Percentiles rank a stretch among this genome's conserved stretches.
Conservation (phyloP, 2,329 filamentous ascomycete genomes). For the Zarea fungicola region DNA sequence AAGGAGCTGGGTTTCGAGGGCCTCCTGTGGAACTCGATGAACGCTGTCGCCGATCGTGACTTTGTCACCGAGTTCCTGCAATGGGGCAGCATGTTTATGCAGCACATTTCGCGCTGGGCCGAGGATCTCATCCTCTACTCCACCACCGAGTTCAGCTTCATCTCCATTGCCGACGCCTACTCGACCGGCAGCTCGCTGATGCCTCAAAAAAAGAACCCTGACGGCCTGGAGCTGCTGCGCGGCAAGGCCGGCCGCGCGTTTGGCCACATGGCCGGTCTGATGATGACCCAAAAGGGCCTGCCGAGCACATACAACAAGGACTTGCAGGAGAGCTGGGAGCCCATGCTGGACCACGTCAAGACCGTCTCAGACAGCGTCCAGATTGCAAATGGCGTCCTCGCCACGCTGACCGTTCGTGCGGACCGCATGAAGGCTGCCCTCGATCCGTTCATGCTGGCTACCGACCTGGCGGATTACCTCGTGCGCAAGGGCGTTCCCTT, state of each 20-base stretch:
- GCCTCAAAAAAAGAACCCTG: constrained; percentile 82
- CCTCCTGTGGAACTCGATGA: constrained; percentile 65
- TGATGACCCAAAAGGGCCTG: constrained; percentile 66
- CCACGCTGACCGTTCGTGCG: constrained; percentile 63
- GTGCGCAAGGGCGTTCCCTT: constrained; percentile 67
- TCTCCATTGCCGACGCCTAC: constrained; percentile 73
- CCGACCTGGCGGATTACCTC: constrained; percentile 61
- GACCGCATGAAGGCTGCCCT: constrained; percentile 76
- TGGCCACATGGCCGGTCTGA: constrained; percentile 43
- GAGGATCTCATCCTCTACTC: constrained; percentile 86
- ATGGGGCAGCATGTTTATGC: constrained; percentile 65
- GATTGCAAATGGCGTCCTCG: constrained; percentile 76
- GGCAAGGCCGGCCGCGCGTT: constrained; percentile 50
- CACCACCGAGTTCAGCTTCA: constrained; percentile 70
- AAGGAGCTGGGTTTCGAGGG: constrained; percentile 68
- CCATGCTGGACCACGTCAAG: constrained; percentile 79
- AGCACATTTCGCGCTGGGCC: constrained; percentile 66
- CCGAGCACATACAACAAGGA: constrained; percentile 88
- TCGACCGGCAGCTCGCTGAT: constrained; percentile 63
- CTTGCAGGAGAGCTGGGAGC: constrained; percentile 80
- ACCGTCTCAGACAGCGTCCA: constrained; percentile 75
- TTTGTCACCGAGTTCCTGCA: constrained; percentile 68
- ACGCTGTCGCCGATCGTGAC: constrained; percentile 64
- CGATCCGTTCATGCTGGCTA: constrained; percentile 78
- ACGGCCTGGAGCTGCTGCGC: constrained; percentile 65